Percentiles rank a stretch among this genome's conserved stretches.
Conservation (phyloP, 2,329 filamentous ascomycete genomes). For the Leptographium flavum region DNA sequence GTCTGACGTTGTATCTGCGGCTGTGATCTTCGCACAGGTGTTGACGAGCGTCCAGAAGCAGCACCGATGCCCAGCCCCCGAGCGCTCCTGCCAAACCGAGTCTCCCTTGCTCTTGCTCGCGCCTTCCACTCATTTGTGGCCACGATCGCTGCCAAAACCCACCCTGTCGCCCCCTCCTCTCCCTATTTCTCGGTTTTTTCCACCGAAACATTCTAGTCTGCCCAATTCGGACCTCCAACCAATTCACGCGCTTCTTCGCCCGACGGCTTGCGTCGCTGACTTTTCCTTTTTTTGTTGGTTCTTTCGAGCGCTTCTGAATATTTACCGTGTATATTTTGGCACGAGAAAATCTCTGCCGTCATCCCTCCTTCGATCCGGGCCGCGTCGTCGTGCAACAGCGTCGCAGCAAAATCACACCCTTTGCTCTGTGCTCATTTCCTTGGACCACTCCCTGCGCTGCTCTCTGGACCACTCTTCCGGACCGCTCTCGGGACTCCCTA, state of each 20-base stretch:
- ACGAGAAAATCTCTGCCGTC: not conserved
- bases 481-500: no score
- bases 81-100: no score
- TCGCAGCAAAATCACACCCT: no score
- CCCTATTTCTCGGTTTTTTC: not conserved
- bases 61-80: no score
- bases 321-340: not conserved
- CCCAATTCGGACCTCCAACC: not conserved
- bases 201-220: not conserved
- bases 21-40: no score
- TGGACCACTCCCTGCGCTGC: no score
- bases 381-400: not conserved
- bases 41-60: no score
- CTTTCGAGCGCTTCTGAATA: not conserved
- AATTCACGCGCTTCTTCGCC: not conserved
- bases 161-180: not conserved
- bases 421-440: no score
- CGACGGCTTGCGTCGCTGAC: no score
- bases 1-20: no score
- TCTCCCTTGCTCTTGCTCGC: no score
- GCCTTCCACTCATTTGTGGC: not conserved
- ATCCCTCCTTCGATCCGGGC: not conserved
- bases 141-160: slow-evolving; percentile 1
- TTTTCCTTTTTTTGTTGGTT: slow-evolving; percentile 1
- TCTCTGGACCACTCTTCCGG: no score